Evolutionary conservation across 2,329 filamentous ascomycete genomes (phyloP), one percentile per base, ranked within the genome.

Genomic region (Juglanconis sp.): DNA sequence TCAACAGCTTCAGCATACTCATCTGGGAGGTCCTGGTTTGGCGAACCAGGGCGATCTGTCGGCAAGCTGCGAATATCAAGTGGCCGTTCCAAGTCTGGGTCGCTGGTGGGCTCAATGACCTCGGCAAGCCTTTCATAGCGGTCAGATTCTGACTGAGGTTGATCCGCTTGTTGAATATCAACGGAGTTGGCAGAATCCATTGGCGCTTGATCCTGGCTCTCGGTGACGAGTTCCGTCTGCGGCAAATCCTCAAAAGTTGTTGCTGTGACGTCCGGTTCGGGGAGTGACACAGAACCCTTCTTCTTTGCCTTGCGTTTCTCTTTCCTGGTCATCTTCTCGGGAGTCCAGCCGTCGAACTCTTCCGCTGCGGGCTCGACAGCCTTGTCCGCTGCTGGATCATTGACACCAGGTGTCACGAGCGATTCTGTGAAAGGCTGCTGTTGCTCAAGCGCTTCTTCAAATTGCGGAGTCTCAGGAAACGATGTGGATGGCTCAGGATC

Each of bases 301-400:
- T 63, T 62, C 48, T 63, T 62, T 36, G 62, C 62, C 52, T 59
- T 59, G 24, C 58, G 54, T 47, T 51, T 59, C 13, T 63, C 62
- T 44, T 72, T 71, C 60, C 73, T 71, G 52, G 69, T 68, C 63
- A 73, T 73, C 59, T 71, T 72, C 34, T 64, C 66, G 9, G 58
- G 59, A 4, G 52, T 31, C 53, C 58, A 55, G 46, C 65, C 66
- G 60, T 58, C 61, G 61, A 64, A 57, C 53, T 70, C 68, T 8
- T 66, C 65, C 7, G 50, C 50, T 6, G 59, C 57, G 31, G 49
- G 36, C 30, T 60, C 57, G n/a, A 30, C 15, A 7, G 1, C 24
- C 42, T 54, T 30, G n/a, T 57, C 60, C n/a, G 50, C 53, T 34
- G 35, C 17, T 30, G 34, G 42, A 34, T 40, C 17, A 48, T 11